Conservation (phyloP, 805 yeast genomes). For the Suhomyces sp. region DNA sequence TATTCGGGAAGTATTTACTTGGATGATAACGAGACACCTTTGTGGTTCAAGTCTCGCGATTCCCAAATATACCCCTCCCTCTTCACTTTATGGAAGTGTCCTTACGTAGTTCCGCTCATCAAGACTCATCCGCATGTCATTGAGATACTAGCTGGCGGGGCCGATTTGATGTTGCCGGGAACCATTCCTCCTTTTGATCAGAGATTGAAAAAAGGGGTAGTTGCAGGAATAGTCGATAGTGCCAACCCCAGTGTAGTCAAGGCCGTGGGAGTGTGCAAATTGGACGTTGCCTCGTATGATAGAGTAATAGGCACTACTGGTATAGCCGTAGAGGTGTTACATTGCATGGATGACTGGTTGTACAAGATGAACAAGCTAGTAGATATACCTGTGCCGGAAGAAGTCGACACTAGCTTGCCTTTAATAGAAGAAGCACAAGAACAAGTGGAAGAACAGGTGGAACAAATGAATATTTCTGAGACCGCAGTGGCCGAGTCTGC, state of each 20-base stretch:
- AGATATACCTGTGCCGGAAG: conserved; percentile 31
- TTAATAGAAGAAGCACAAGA: conserved; percentile 20
- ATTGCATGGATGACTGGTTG: conserved; percentile 64
- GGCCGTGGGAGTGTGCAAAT: conserved; percentile 66
- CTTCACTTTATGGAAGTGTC: conserved; percentile 67
- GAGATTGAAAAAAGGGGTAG: conserved; percentile 44
- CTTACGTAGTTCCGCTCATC: conserved; percentile 63
- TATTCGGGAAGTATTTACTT: conserved; percentile 62
- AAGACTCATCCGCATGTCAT: conserved; percentile 74
- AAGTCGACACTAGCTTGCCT: conserved; percentile 39
- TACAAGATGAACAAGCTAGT: conserved; percentile 47
- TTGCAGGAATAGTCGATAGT: conserved; percentile 70
- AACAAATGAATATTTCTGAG: conserved; percentile 7
- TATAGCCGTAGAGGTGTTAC: conserved; percentile 72
- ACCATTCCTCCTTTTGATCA: conserved; percentile 57
- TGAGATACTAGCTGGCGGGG: conserved; percentile 69
- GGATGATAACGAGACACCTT: conserved; percentile 61
- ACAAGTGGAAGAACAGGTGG: conserved; percentile 12
- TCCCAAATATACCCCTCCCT: conserved; percentile 63
- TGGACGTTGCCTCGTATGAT: conserved; percentile 44
- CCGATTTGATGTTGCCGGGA: conserved; percentile 78
- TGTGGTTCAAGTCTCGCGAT: conserved; percentile 67
- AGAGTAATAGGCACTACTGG: conserved; percentile 66
- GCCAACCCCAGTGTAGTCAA: conserved; percentile 58
- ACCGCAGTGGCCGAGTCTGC: conserved; percentile 1